These are phyloP conservation scores for Scheffersomyces lignosus DNA, from an alignment of 805 yeast genomes.

Conservation along the genomic window DNA sequence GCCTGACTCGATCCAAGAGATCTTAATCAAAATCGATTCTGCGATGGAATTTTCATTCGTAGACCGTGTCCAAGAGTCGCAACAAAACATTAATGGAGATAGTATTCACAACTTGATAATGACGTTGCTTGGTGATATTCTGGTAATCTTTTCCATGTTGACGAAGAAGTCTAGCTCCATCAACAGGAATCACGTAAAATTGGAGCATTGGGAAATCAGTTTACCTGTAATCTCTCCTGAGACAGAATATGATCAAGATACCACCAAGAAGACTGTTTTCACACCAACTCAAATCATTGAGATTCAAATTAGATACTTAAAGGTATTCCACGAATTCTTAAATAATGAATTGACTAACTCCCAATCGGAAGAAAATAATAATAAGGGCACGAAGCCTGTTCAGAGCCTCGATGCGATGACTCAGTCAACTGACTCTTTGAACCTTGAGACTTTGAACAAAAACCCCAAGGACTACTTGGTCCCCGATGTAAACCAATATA, in stretches of 20 bases:
- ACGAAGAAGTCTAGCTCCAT: constrained; percentile 35
- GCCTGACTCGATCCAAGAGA: constrained; percentile 74
- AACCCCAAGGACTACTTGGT: constrained; percentile 17
- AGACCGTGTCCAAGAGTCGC: constrained; percentile 5
- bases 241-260: constrained; percentile 9
- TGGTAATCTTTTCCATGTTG: constrained; percentile 30
- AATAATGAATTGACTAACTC: constrained; percentile 24
- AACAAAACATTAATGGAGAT: constrained; percentile 9
- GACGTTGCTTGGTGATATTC: constrained; percentile 32
- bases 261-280: constrained; percentile 12
- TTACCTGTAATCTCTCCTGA: constrained; percentile 30
- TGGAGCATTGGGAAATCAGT: constrained; percentile 45
- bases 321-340: constrained; percentile 37
- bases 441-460: constrained; percentile 13
- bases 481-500: constrained; percentile 46
- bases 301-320: constrained; percentile 41
- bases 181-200: constrained; percentile 42
- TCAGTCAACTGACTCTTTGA: constrained; percentile 1
- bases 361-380: constrained; percentile 1
- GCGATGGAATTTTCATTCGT: constrained; percentile 17
- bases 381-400: constrained; percentile 7
- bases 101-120: constrained; percentile 20
- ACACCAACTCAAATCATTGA: constrained; percentile 23
- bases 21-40: constrained; percentile 48
- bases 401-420: not conserved